Base-by-base conservation (phyloP, 116 monocot species). In the Zostera marina region DNA sequence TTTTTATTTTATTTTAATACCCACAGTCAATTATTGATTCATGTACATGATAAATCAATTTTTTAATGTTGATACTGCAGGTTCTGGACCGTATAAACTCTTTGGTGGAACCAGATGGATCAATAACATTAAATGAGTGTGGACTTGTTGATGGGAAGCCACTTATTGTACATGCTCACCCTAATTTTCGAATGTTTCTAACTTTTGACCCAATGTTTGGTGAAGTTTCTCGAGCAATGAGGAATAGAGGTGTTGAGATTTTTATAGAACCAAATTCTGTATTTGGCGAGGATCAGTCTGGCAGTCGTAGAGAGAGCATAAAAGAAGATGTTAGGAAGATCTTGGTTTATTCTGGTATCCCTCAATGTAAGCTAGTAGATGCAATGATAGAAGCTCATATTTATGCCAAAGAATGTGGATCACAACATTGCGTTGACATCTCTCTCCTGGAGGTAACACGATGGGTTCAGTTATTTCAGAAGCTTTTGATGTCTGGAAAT, bases 21-120 rank as follows among this genome's bases (percentile, higher is more conserved):
- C 22, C 4, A 0, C 22, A 23, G 22, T 53, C 8, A 10, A 16
- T 1, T 47, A 47, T 47, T 14, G 25, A 9, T 54, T 12, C 5
- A 55, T 11, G 4, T 55, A 55, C 14, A 25, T n/a, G n/a, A n/a
- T 39, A 22, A 42, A 23, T 63, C n/a, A 17, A 24, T 63, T 41
- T 44, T 48, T 41, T 56, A 20, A 3, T 24, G 7, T 53, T 56
- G 62, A 9, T 48, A 19, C 41, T 49, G 25, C 69, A 94, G 90
- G 90, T 99, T 57, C 99, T 99, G 62, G 99, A 99, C 68, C 74
- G 99, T 63, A 99, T 99, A 44, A 99, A 99, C 58, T 91, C 87
- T 48, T 66, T 99, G 63, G 86, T 77, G 17, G 99, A 99, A 63
- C 80, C 69, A 53, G 64, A 70, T 70, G 75, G 81, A 19, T 77